These are phyloP conservation scores for Trichodelitschia bisporula DNA, from an alignment of 495 filamentous ascomycete species.

Conservation along the genomic window DNA sequence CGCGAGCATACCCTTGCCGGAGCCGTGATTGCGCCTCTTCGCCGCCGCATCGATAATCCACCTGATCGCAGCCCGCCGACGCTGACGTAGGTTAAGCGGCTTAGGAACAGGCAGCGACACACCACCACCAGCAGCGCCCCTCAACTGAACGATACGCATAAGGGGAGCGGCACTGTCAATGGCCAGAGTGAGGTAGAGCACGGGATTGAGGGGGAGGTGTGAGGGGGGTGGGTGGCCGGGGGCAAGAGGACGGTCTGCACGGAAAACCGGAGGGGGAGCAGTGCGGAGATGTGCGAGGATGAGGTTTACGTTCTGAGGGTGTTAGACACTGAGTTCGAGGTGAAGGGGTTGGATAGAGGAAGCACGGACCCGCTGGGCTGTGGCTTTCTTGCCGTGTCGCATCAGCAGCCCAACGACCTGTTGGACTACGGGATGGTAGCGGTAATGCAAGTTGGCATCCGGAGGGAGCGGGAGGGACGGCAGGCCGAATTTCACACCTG, in stretches of 20 bases:
- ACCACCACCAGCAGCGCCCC: slow-evolving; percentile 69
- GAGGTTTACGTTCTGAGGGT: slow-evolving; percentile 47
- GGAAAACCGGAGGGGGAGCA: slow-evolving; percentile 44
- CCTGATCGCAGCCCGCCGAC: slow-evolving; percentile 47
- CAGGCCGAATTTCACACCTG: slow-evolving; percentile 54
- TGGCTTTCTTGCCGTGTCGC: slow-evolving; percentile 61
- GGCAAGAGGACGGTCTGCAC: slow-evolving; percentile 42
- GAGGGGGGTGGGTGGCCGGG: slow-evolving; percentile 43
- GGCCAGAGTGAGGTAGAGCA: slow-evolving; percentile 35
- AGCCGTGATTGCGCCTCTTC: slow-evolving; percentile 39
- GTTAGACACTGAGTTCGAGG: not conserved
- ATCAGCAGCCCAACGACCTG: slow-evolving; percentile 83
- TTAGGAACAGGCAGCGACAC: slow-evolving; percentile 56
- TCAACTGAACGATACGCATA: slow-evolving; percentile 46
- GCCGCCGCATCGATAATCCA: slow-evolving; percentile 73
- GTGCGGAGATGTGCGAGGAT: slow-evolving; percentile 80
- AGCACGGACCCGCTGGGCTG: slow-evolving; percentile 49
- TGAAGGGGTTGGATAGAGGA: not conserved
- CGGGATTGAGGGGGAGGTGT: slow-evolving; percentile 23
- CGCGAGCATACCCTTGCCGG: slow-evolving; percentile 38
- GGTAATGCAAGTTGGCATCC: slow-evolving; percentile 36
- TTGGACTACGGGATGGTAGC: slow-evolving; percentile 58
- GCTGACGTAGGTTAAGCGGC: slow-evolving; percentile 46
- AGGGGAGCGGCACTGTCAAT: slow-evolving; percentile 91
- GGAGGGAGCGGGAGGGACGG: slow-evolving; percentile 39